These are phyloP conservation scores for Chenopodium album DNA, from an alignment of 148 eudicot genomes.

Conservation along the genomic window DNA sequence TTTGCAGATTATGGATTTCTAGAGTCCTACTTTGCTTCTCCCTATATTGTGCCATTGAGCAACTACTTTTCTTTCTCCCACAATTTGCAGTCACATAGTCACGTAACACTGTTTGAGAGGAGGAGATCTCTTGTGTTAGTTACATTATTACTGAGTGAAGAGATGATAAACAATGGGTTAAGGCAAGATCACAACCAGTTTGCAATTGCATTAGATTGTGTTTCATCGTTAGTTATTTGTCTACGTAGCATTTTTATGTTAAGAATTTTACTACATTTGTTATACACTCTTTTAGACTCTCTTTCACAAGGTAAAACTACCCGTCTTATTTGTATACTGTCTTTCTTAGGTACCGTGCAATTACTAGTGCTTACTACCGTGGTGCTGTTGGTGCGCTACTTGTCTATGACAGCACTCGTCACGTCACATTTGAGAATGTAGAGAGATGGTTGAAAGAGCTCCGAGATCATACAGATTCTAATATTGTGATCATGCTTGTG, in stretches of 20 bases:
- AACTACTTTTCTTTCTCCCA: neutral
- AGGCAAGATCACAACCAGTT: neutral
- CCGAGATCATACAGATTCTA: conserved; percentile 62
- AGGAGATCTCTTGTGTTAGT: too few species aligned
- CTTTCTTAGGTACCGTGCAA: conserved; percentile 57
- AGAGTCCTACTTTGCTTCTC: neutral
- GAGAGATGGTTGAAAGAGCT: conserved; percentile 76
- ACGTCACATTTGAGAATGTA: conserved; percentile 65
- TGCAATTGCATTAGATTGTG: too few species aligned
- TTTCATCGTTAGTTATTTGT: neutral
- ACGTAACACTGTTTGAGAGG: too few species aligned
- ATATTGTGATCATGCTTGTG: conserved; percentile 66
- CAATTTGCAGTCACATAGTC: neutral
- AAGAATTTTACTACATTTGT: too few species aligned
- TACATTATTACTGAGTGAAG: too few species aligned
- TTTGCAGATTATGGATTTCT: neutral
- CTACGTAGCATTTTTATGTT: too few species aligned
- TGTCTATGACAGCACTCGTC: conserved; percentile 55
- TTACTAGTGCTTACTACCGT: conserved; percentile 69
- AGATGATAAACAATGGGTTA: too few species aligned
- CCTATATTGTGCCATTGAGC: neutral
- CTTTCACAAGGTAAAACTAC: neutral
- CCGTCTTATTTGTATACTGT: conserved; percentile 4
- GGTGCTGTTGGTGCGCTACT: conserved; percentile 71
- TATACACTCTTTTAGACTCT: neutral